Base-by-base conservation (phyloP, 495 filamentous ascomycete species). In the Neurospora tetrasperma region DNA sequence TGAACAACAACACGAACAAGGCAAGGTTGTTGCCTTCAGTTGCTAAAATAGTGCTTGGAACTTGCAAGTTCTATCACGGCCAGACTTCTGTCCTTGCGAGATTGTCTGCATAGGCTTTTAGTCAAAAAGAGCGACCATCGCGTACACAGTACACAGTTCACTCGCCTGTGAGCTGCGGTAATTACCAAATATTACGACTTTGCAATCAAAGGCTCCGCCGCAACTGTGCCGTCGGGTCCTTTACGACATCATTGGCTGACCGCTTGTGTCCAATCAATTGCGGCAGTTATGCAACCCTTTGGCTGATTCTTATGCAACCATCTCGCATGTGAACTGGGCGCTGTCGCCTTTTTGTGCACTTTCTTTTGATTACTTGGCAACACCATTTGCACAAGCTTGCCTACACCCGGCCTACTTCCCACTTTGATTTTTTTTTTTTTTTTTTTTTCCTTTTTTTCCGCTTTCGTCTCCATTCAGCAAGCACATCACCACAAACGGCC, bases 231-330 rank as follows among this genome's bases (percentile, higher is more conserved):
- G 14, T 62, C 23, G 14, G 14, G 46, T 35, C 5, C 27, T 62
- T 27, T 62, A 23, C 54, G 54, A 35, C 14, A 35, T 35, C 54
- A 35, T 62, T 35, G 54, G 54, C 54, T 35, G 54, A 46, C 35
- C 35, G 18, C 35, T 39, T 39, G 69, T 70, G 69, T 41, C 62
- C 70, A 70, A 76, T 72, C 71, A 68, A 68, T 59, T 71, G 69
- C 74, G 75, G 73, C 78, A 78, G 71, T 74, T 48, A 46, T 77
- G 77, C 75, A 71, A 69, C 71, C 59, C 27, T 42, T 44, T 62
- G 41, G 71, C 75, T 72, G 42, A 62, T 72, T 43, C 54, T 62
- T 62, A 62, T 62, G 54, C 54, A 35, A 62, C 54, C 27, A 62
- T 62, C 54, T 62, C 27, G 27, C 54, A 35, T 62, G 54, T 62